These are phyloP conservation scores for Terana coerulea DNA, from an alignment of 768 basidiomycete genomes.

Conservation along the genomic window DNA sequence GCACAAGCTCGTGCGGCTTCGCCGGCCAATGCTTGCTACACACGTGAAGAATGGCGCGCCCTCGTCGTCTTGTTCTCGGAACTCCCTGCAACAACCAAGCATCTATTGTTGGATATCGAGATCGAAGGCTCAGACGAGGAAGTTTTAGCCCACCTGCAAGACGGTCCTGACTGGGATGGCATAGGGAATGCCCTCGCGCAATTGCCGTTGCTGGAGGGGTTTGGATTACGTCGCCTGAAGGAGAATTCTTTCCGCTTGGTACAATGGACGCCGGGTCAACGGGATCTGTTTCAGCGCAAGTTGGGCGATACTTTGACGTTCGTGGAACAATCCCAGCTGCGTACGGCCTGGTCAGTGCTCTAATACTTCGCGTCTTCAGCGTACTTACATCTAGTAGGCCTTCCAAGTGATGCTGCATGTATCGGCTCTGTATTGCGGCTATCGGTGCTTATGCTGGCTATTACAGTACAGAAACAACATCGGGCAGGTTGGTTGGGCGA, in stretches of 20 bases:
- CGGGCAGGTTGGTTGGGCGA: too few relatives aligned
- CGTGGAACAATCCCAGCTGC: too few relatives aligned
- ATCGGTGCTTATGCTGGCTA: too few relatives aligned
- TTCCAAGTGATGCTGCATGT: too few relatives aligned
- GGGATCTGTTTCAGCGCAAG: neutral
- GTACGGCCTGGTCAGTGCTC: too few relatives aligned
- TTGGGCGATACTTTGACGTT: too few relatives aligned
- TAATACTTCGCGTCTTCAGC: too few relatives aligned
- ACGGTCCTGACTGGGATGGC: neutral
- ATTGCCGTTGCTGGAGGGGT: neutral
- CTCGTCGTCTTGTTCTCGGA: neutral
- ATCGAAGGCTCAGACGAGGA: neutral
- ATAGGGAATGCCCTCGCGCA: neutral
- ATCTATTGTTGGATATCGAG: neutral
- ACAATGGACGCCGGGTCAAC: slow-evolving; percentile 1
- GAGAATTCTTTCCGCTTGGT: neutral
- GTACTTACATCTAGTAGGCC: too few relatives aligned
- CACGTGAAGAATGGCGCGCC: slow-evolving; percentile 1
- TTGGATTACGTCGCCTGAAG: neutral
- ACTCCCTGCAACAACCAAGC: neutral
- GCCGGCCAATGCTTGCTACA: neutral
- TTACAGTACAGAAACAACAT: too few relatives aligned
- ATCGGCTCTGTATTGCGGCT: too few relatives aligned
- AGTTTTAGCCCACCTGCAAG: neutral
- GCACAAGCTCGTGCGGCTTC: neutral